Conservation (phyloP, 805 yeast species). For the Metschnikowia reukaufii region DNA sequence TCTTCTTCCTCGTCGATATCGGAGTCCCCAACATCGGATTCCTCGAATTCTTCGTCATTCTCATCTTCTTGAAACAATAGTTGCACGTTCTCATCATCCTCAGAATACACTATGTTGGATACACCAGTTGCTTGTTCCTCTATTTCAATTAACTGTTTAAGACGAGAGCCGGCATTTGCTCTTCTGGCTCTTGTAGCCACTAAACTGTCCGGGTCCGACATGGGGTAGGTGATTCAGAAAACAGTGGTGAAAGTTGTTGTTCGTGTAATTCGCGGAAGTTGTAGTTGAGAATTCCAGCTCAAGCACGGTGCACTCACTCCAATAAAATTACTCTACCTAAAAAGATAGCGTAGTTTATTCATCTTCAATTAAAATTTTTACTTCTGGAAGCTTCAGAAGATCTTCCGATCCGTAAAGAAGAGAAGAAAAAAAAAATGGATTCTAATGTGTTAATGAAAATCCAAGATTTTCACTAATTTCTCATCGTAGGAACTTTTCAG, state of each 20-base stretch:
- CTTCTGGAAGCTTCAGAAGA: no score
- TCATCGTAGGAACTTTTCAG: no score
- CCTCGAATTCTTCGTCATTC: slow-evolving; percentile 29
- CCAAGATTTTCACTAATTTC: no score
- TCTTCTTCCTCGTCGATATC: slow-evolving; percentile 39
- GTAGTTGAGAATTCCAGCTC: neutral
- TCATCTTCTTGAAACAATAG: slow-evolving; percentile 61
- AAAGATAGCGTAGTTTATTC: neutral
- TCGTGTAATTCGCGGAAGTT: slow-evolving; percentile 1
- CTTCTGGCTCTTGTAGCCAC: slow-evolving; percentile 77
- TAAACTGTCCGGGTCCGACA: slow-evolving; percentile 46
- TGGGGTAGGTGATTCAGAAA: neutral
- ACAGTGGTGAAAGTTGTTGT: neutral
- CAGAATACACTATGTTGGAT: slow-evolving; percentile 32
- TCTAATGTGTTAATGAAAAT: no score
- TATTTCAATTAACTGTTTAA: slow-evolving; percentile 68
- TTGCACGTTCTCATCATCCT: slow-evolving; percentile 77
- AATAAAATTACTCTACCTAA: neutral
- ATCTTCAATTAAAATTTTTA: no score
- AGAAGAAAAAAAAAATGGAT: no score
- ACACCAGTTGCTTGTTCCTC: slow-evolving; percentile 52
- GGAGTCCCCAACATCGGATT: slow-evolving; percentile 25
- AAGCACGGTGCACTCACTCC: neutral
- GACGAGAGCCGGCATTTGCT: slow-evolving; percentile 85
- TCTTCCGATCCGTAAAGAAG: no score